A percentile compares a stretch with the other conserved stretches of the same genome.
These are phyloP conservation scores for Bryum argenteum DNA, from an alignment of 225 moss, liverwort and hornwort species.

Conservation along the genomic window DNA sequence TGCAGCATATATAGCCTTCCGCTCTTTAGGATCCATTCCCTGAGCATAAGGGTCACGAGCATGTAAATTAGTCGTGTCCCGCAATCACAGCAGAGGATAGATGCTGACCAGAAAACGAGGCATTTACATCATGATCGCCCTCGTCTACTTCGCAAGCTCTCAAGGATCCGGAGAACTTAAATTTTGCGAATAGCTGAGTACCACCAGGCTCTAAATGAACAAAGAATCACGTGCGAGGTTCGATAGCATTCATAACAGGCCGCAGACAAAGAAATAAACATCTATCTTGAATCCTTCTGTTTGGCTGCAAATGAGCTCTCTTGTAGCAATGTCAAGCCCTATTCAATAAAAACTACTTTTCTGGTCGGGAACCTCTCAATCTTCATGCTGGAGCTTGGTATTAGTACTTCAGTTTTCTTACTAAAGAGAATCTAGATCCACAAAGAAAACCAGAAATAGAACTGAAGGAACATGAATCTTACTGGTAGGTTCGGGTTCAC, in stretches of 20 bases:
- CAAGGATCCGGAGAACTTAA: background rate
- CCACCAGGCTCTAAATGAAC: constrained; percentile 17
- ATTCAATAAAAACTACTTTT: background rate
- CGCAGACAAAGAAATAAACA: background rate
- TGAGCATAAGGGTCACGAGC: constrained; percentile 43
- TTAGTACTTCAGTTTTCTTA: background rate
- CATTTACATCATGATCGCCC: background rate
- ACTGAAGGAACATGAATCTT: constrained; percentile 30
- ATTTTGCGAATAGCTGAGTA: constrained; percentile 3
- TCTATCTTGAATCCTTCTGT: background rate
- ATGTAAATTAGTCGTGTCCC: background rate
- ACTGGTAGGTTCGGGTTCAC: constrained; percentile 78
- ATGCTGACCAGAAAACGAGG: constrained; percentile 12
- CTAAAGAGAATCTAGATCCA: background rate
- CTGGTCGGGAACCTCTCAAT: background rate
- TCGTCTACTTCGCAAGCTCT: constrained; percentile 11
- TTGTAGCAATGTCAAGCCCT: background rate
- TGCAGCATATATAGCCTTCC: constrained; percentile 68
- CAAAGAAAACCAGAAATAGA: constrained; percentile 14
- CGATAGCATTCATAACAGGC: constrained; percentile 9
- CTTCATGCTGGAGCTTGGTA: background rate
- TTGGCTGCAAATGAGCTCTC: constrained; percentile 22
- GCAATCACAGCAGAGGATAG: constrained; percentile 14
- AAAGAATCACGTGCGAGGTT: constrained; percentile 1
- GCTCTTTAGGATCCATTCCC: constrained; percentile 70